Evolutionary conservation across 202 grass and related monocot genomes (phyloP).

Genomic region (Schoenoplectus tabernaemontani): DNA sequence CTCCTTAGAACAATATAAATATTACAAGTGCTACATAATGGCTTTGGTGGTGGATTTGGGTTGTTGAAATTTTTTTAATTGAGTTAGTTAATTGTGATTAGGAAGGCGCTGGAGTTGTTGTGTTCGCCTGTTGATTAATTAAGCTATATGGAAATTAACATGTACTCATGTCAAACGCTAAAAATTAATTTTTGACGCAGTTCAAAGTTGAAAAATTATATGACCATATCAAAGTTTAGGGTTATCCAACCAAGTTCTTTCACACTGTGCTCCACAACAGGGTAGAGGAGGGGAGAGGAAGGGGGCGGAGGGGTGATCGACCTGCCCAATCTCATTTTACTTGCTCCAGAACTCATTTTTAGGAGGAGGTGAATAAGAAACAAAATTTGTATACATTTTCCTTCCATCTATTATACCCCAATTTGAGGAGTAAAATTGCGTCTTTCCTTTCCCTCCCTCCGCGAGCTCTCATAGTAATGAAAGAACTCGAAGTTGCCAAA

Average conservation of each 20-base stretch:
- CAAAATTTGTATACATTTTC: too few relatives aligned
- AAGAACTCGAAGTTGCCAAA: not conserved
- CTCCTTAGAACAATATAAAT: too few relatives aligned
- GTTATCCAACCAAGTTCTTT: not conserved
- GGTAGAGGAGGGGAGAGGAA: too few relatives aligned
- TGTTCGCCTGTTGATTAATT: slow-evolving; percentile 1
- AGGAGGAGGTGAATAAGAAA: too few relatives aligned
- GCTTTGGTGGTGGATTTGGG: slow-evolving; percentile 4
- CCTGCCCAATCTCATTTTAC: too few relatives aligned
- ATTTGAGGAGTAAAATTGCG: too few relatives aligned
- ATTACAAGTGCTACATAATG: slow-evolving; percentile 2
- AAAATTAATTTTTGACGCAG: not conserved
- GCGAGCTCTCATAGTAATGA: not conserved
- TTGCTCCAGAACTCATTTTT: too few relatives aligned
- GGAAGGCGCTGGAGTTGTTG: not conserved
- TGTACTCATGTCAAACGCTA: not conserved
- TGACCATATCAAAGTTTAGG: not conserved
- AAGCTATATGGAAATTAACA: not conserved
- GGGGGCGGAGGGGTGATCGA: too few relatives aligned
- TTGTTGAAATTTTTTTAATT: not conserved
- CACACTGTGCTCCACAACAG: too few relatives aligned
- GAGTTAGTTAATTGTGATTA: slow-evolving; percentile 9
- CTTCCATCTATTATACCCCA: too few relatives aligned
- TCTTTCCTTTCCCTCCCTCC: too few relatives aligned
- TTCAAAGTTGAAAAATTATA: not conserved